Conservation (phyloP, 805 yeast genomes). For the Torulaspora franciscae region DNA sequence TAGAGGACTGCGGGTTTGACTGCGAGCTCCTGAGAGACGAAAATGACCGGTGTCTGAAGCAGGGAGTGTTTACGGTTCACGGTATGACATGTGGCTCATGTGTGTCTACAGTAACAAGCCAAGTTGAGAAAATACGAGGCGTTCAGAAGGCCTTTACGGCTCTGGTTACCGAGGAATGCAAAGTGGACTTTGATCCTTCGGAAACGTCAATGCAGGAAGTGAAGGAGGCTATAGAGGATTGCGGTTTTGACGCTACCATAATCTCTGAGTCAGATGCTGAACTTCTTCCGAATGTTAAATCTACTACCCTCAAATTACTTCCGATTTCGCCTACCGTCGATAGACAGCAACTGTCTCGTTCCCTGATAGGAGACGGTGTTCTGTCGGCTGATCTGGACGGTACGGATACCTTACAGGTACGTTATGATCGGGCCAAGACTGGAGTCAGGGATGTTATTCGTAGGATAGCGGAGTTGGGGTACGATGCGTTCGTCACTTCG, state of each 20-base stretch:
- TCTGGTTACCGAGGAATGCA: constrained; percentile 69
- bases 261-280: constrained; percentile 1
- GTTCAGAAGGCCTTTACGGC: constrained; percentile 60
- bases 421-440: constrained; percentile 44
- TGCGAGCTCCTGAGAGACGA: constrained; percentile 28
- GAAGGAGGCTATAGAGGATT: constrained; percentile 58
- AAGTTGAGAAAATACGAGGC: constrained; percentile 46
- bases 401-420: constrained; percentile 30
- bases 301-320: constrained; percentile 36
- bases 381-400: constrained; percentile 3
- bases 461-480: constrained; percentile 47
- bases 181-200: constrained; percentile 43
- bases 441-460: constrained; percentile 65
- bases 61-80: constrained; percentile 24
- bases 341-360: constrained; percentile 2
- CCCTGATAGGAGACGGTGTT: constrained; percentile 9
- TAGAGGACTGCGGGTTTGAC: constrained; percentile 76
- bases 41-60: neutral
- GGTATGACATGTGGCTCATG: constrained; percentile 97
- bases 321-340: constrained; percentile 60
- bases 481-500: constrained; percentile 46
- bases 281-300: constrained; percentile 8
- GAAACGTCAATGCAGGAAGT: constrained; percentile 37
- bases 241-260: constrained; percentile 59
- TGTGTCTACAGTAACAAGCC: constrained; percentile 57